Percentiles rank a stretch among this genome's conserved stretches.
Conservation (phyloP, 768 basidiomycete species). For the Trametopsis cervina region DNA sequence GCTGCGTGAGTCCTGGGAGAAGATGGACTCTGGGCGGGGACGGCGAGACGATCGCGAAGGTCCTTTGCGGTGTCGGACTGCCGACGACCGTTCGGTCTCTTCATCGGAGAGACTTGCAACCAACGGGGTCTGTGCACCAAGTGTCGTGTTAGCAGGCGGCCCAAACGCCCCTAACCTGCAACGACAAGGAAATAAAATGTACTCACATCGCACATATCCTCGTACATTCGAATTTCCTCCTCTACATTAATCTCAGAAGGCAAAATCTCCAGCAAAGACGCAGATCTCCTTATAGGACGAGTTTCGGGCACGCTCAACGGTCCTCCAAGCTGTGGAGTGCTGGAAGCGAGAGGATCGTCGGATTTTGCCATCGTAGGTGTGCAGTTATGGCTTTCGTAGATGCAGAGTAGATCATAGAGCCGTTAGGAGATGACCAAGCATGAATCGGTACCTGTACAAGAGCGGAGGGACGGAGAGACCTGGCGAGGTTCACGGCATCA, state of each 20-base stretch:
- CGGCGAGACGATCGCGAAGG: not conserved
- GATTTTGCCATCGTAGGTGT: too few species aligned
- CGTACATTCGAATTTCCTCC: conserved; percentile 61
- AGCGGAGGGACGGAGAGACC: too few species aligned
- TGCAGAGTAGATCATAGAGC: too few species aligned
- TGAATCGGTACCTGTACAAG: too few species aligned
- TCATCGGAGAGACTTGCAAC: not conserved
- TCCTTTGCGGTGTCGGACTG: not conserved
- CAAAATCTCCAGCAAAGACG: conserved; percentile 45
- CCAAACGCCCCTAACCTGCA: too few species aligned
- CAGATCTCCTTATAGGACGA: conserved; percentile 9
- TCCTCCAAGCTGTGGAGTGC: not conserved
- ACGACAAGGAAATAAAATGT: not conserved
- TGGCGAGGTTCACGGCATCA: too few species aligned
- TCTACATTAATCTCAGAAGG: conserved; percentile 57
- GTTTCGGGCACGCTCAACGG: not conserved
- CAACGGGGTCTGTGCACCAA: not conserved
- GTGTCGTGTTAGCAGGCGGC: too few species aligned
- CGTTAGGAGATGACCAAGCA: too few species aligned
- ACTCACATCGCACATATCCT: conserved; percentile 49
- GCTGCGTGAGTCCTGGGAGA: conserved; percentile 32
- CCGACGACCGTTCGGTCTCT: not conserved
- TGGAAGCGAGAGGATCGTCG: too few species aligned
- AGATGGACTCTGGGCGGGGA: conserved; percentile 8
- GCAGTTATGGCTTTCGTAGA: too few species aligned